phyloP scores from a whole-genome alignment of 495 filamentous ascomycete species.

The Penicillium salamii region DNA sequence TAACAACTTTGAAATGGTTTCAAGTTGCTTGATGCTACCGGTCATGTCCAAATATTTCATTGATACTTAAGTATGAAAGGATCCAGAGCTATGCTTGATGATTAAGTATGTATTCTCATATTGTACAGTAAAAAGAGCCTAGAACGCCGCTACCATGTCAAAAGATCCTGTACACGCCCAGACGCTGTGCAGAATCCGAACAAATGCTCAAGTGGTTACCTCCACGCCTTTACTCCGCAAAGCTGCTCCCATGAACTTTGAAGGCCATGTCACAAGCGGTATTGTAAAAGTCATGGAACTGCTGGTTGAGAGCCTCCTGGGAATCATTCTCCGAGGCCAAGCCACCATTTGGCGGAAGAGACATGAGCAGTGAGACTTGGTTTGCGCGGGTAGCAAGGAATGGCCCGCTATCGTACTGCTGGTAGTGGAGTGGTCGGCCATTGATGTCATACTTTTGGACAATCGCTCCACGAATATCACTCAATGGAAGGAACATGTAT shows the following conservation, averaged over 20 bases:
- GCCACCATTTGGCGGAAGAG: slow-evolving; percentile 13
- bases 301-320: slow-evolving; percentile 12
- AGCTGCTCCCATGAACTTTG: slow-evolving; percentile 16
- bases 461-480: slow-evolving; percentile 23
- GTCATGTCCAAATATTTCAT: no score
- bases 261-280: slow-evolving; percentile 39
- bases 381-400: slow-evolving; percentile 25
- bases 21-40: not conserved
- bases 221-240: not conserved
- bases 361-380: slow-evolving; percentile 32
- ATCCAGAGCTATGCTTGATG: no score
- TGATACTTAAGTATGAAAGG: no score
- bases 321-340: not conserved
- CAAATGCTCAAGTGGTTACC: not conserved
- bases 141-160: not conserved
- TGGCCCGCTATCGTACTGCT: slow-evolving; percentile 33
- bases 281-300: slow-evolving; percentile 40
- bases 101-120: not conserved
- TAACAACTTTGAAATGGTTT: not conserved
- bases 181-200: slow-evolving; percentile 6
- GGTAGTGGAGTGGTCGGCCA: slow-evolving; percentile 28
- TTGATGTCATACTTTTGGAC: slow-evolving; percentile 30
- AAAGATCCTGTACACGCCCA: no score
- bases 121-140: slow-evolving; percentile 3
- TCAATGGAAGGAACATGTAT: slow-evolving; percentile 36